Evolutionary conservation across 139 green algal species (phyloP), one percentile per base, ranked within the genome.

Genomic region (Closterium sp.): DNA sequence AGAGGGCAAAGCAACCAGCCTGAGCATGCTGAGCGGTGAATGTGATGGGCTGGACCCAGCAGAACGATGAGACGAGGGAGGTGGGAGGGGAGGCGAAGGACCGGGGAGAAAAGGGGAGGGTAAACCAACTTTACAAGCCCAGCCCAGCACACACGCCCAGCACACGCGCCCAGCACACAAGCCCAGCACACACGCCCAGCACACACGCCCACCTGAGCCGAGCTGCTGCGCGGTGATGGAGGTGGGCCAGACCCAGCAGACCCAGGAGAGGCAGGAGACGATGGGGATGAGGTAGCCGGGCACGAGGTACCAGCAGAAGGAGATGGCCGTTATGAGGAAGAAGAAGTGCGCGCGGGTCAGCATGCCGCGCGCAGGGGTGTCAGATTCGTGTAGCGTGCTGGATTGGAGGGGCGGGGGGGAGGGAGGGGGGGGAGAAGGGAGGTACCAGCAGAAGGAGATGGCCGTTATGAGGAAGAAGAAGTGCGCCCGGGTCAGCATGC

Each of bases 271-370:
- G 28, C 34, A 88, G 34, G 32, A 85, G 25, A 89, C n/a, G 36
- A 91, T 69, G 36, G 88, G 34, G 23, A 69, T 69, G 34, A 91
- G 28, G 36, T 91, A 69, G 30, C 31, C 88, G 30, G 88, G 88
- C 25, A 91, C 36, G 6, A 85, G 32, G 36, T 91, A 69, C 32
- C 83, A 91, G 3, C 25, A 30, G 83, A 91, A 91, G 31, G 25
- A 32, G 88, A 91, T 9, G 0, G n/a, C 34, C 16, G 88, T 19
- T 12, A 34, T 43, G 31, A 91, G 25, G 25, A 84, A 34, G 83
- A 91, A 91, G n/a, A 91, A 91, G 16, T 91, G 34, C 21, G 36
- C 36, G 2, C 88, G 88, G 32, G 88, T 64, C 12, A 91, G 86
- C 32, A 84, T 84, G 23, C 88, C 88, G 0, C 36, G 34, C 33